These are phyloP conservation scores for Lachancea kluyveri DNA, from an alignment of 805 yeast species.

Conservation along the genomic window DNA sequence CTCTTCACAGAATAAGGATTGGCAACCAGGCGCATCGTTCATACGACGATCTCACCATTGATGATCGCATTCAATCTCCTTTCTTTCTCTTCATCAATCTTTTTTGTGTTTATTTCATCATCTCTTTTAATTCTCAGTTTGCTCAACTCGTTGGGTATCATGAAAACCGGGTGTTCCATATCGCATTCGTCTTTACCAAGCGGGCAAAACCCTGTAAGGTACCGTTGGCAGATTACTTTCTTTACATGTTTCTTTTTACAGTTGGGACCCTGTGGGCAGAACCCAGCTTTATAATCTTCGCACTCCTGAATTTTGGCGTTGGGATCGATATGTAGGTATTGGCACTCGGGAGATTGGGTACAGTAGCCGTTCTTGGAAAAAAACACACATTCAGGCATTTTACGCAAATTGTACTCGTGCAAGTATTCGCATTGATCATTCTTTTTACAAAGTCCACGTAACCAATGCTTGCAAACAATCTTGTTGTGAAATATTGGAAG, in stretches of 20 bases:
- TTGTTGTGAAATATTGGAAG: conserved; percentile 59
- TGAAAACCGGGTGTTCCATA: conserved; percentile 75
- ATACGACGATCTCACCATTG: conserved; percentile 24
- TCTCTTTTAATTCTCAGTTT: conserved; percentile 27
- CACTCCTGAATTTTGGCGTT: conserved; percentile 85
- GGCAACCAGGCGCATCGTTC: too few species aligned
- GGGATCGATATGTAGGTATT: conserved; percentile 88
- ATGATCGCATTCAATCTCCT: conserved; percentile 31
- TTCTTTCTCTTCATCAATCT: conserved; percentile 30
- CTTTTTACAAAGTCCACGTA: conserved; percentile 93
- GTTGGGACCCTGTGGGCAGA: conserved; percentile 85
- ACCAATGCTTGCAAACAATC: conserved; percentile 97
- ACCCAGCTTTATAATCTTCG: conserved; percentile 75
- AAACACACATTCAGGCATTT: conserved; percentile 95
- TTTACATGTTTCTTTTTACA: conserved; percentile 80
- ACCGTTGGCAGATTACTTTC: conserved; percentile 69
- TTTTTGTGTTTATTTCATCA: conserved; percentile 30
- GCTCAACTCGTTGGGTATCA: conserved; percentile 36
- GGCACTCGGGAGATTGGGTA: conserved; percentile 90
- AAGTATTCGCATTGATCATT: conserved; percentile 94
- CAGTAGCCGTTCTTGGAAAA: conserved; percentile 77
- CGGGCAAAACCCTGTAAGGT: conserved; percentile 89
- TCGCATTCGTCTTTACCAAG: conserved; percentile 72
- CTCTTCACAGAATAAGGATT: too few species aligned
- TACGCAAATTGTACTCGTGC: conserved; percentile 88